Conservation (phyloP, 208 protist genomes). For the Crithidia bombi region DNA sequence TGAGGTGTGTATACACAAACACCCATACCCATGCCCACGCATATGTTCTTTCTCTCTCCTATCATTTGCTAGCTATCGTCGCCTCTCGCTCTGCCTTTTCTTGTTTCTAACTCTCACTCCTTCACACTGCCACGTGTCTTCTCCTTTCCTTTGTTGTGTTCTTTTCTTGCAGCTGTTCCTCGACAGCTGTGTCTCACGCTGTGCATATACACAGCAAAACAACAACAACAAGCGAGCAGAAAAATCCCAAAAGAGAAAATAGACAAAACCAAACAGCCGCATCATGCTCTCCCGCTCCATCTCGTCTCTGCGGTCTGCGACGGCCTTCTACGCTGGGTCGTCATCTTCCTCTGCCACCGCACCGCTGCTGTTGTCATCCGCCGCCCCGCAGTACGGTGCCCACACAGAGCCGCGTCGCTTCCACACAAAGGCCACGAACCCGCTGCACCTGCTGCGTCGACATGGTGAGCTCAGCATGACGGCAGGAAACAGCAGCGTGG, state of each 20-base stretch:
- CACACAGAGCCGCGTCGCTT: conserved; percentile 8
- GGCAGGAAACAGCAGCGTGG: conserved; percentile 7
- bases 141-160: background rate
- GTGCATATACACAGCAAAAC: no score
- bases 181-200: no score
- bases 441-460: conserved; percentile 25
- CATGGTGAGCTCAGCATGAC: conserved; percentile 13
- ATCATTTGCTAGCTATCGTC: background rate
- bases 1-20: conserved; percentile 19
- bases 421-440: conserved; percentile 19
- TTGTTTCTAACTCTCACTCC: conserved; percentile 5
- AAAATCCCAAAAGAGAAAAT: background rate
- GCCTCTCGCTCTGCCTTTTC: background rate
- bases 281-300: conserved; percentile 10
- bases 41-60: background rate
- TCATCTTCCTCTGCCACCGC: no score
- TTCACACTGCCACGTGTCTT: background rate
- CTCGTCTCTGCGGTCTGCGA: background rate
- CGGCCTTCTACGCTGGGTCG: background rate
- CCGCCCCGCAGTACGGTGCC: background rate
- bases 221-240: background rate
- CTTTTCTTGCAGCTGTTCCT: conserved; percentile 5
- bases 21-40: background rate
- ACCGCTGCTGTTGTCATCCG: background rate
- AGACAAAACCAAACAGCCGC: background rate